Evolutionary conservation across 306 rosid species (phyloP), one percentile per base, ranked within the genome.

Genomic region (Cicer judaicum): DNA sequence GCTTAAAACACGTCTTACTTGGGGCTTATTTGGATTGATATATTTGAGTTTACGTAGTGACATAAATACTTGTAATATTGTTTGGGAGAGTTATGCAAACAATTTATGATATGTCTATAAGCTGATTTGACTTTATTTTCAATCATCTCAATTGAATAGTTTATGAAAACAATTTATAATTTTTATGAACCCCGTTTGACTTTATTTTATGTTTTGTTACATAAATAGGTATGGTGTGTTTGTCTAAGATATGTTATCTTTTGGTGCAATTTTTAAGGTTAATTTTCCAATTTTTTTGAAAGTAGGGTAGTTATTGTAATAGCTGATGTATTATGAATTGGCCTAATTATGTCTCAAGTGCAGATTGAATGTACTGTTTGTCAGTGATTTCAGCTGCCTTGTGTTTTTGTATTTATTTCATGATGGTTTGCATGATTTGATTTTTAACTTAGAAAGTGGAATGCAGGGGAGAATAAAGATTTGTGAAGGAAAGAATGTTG

Each of bases 391-490:
- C 10, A n/a, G 21, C 46, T 64, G n/a, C 12, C n/a, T 60, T 68
- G 15, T 64, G 13, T 71, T 65, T 65, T 50, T 49, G 24, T 57
- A 29, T 29, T 29, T 29, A 29, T 5, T 29, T 29, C 3, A 29
- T 29, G 34, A 29, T 29, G 21, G 4, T 73, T 44, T 56, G 42
- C 10, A 13, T 47, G 8, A 62, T 69, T 46, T 76, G 70, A 15
- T 76, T 4, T 70, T 80, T 78, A 62, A 70, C 64, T 12, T 56
- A 79, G 53, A 62, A 68, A 42, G 19, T 72, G 79, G 72, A 75
- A 82, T 83, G 52, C 75, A 93, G 98, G 96, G 92, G 74, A 82
- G 85, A 84, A 85, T 81, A 66, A 86, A 85, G 85, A 88, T 90
- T 18, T 70, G 87, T 55, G 91, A 87, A 71, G 95, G 93, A 34